A percentile compares a stretch with the other conserved stretches of the same genome.
Evolutionary conservation across 78 protist genomes (phyloP).

Genomic region (slime mould (Dictyostelium discoideum)): DNA sequence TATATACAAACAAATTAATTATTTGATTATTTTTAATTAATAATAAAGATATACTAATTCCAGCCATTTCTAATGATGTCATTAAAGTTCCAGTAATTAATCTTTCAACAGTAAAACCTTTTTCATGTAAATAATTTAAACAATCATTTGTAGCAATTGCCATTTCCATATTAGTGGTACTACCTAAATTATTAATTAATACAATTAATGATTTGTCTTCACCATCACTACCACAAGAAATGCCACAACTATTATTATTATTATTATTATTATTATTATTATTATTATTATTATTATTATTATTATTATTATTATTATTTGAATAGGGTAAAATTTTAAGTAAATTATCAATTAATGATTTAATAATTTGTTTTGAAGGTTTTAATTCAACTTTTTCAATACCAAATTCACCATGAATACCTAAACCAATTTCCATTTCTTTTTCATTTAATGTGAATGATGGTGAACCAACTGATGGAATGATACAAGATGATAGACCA

Average conservation of each 20-base stretch:
- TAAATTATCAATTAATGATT: conserved; percentile 8
- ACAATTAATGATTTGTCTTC: neutral
- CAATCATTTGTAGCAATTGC: neutral
- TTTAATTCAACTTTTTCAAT: neutral
- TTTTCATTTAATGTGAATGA: conserved; percentile 24
- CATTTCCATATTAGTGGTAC: conserved; percentile 61
- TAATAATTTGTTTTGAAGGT: neutral
- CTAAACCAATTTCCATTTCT: conserved; percentile 84
- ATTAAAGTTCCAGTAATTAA: conserved; percentile 27
- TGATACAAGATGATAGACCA: conserved; percentile 76
- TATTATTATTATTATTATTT: no score
- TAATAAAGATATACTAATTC: conserved; percentile 56
- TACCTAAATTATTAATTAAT: conserved; percentile 62
- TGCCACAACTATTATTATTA: no score
- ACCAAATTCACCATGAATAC: conserved; percentile 85
- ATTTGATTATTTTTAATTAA: neutral
- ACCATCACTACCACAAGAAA: no score
- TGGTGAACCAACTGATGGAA: conserved; percentile 70
- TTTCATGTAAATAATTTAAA: neutral
- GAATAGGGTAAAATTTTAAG: neutral
- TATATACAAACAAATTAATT: neutral
- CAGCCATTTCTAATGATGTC: conserved; percentile 81
- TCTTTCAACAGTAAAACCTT: neutral
- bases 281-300: no score
- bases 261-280: no score